Conservation (phyloP, 805 yeast species). For the Lipomyces yamadae region DNA sequence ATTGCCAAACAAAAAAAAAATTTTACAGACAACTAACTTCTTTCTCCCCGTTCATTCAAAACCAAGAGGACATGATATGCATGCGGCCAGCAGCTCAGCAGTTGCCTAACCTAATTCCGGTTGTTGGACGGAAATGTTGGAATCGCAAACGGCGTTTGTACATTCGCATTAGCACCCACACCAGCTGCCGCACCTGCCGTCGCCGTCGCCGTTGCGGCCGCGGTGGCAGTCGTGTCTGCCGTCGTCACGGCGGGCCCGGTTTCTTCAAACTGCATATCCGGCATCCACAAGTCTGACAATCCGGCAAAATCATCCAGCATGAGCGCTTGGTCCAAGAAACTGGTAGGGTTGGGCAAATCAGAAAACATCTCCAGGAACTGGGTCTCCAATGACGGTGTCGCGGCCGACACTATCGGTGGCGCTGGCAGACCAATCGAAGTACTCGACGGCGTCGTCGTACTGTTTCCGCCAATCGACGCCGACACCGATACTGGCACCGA, state of each 20-base stretch:
- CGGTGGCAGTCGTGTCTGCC: not conserved
- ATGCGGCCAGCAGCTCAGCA: not conserved
- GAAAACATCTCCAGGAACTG: conserved; percentile 45
- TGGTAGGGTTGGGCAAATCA: conserved; percentile 45
- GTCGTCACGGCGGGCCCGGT: not conserved
- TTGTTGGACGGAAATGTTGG: conserved; percentile 21
- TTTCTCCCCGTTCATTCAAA: no score
- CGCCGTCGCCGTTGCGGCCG: not conserved
- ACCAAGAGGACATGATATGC: no score
- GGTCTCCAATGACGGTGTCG: conserved; percentile 37
- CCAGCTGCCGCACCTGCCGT: not conserved
- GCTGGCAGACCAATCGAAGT: not conserved
- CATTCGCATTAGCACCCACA: not conserved
- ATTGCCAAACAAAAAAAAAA: no score
- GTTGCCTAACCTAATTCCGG: conserved; percentile 14
- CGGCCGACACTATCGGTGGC: not conserved
- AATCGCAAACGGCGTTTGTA: conserved; percentile 7
- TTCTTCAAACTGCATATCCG: conserved; percentile 29
- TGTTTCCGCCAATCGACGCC: not conserved
- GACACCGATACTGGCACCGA: not conserved
- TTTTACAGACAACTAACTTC: no score
- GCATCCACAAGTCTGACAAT: conserved; percentile 22
- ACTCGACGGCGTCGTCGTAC: not conserved
- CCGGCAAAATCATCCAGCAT: conserved; percentile 39
- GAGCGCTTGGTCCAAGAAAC: conserved; percentile 43